Percentiles rank a stretch among this genome's conserved stretches.
Evolutionary conservation across 1,139 yeast genomes (phyloP).

Genomic region (Taiozyma sp.): DNA sequence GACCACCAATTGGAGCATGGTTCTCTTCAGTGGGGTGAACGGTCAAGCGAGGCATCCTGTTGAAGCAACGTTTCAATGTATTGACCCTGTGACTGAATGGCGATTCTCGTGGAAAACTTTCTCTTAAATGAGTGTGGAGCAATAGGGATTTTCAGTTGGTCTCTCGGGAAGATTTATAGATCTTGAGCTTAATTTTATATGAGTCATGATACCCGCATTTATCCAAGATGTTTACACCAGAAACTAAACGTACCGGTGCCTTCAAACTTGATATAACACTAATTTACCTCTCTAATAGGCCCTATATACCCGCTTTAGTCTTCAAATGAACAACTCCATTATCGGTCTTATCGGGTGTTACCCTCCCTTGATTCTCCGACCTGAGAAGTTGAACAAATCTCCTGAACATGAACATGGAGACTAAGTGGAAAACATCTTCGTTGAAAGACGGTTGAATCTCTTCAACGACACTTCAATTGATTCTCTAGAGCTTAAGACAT

Average conservation of each 20-base stretch:
- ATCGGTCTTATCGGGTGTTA: not conserved
- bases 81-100: not conserved
- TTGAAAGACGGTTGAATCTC: not conserved
- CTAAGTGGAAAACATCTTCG: not conserved
- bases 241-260: too few relatives aligned
- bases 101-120: not conserved
- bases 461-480: not conserved
- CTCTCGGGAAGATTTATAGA: not conserved
- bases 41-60: not conserved
- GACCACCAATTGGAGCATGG: constrained; percentile 39
- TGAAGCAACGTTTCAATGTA: not conserved
- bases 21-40: constrained; percentile 1
- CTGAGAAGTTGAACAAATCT: not conserved
- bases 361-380: not conserved
- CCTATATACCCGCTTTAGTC: not conserved
- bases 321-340: not conserved
- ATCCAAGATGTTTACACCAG: not conserved
- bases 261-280: too few relatives aligned
- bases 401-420: not conserved
- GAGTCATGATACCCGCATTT: not conserved
- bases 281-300: too few relatives aligned
- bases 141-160: not conserved
- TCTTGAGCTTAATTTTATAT: not conserved
- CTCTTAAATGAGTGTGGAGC: not conserved
- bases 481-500: not conserved